These are phyloP conservation scores for Alternaria longipes DNA, from an alignment of 2,329 filamentous ascomycete species.

Conservation along the genomic window DNA sequence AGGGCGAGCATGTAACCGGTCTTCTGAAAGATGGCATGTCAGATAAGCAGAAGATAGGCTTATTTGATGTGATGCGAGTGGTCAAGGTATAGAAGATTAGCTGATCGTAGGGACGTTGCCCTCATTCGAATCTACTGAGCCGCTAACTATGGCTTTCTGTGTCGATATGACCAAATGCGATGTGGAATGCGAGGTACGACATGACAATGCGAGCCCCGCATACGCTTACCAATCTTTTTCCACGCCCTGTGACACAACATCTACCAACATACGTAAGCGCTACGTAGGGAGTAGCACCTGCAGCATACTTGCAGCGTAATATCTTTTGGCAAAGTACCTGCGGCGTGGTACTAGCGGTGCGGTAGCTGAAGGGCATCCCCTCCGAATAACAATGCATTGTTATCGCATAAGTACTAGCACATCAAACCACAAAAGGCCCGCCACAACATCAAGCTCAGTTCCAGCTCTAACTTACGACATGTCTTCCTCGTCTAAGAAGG, in stretches of 20 bases:
- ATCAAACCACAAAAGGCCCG: background rate
- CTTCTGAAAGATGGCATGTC: constrained; percentile 36
- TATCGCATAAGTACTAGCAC: background rate
- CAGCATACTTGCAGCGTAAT: background rate
- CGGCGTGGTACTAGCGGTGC: background rate
- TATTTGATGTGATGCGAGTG: constrained; percentile 42
- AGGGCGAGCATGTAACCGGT: constrained; percentile 38
- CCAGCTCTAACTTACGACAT: background rate
- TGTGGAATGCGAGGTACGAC: constrained; percentile 12
- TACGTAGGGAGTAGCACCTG: background rate
- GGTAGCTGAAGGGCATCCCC: background rate
- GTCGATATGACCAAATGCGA: constrained; percentile 2
- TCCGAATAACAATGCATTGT: background rate
- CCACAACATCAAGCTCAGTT: background rate
- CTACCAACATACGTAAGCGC: background rate
- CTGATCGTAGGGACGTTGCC: background rate
- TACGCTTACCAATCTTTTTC: constrained; percentile 24
- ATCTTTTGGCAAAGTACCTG: background rate
- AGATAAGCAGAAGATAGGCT: constrained; percentile 37
- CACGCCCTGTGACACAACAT: background rate
- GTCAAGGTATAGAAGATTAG: constrained; percentile 23
- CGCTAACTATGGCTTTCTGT: background rate
- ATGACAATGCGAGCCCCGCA: constrained; percentile 22
- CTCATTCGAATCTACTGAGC: background rate
- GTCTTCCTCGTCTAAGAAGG: constrained; percentile 14